Evolutionary conservation across 129 eudicot genomes (phyloP), one percentile per base, ranked within the genome.

Genomic region (Erigeron canadensis): DNA sequence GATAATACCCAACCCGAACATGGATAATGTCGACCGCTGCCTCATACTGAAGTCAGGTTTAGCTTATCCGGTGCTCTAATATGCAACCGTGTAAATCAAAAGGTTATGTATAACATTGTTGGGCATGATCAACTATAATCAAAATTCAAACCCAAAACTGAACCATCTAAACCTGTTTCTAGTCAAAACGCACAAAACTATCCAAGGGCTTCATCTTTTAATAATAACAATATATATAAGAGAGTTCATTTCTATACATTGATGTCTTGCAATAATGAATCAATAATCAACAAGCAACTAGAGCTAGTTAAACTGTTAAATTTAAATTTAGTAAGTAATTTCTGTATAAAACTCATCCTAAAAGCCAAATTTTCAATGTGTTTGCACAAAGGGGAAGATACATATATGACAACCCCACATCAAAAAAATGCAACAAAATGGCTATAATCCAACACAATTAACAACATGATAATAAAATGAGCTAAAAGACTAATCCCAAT

Each of bases 271-370:
- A 2, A 37, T 40, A 60, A 40, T 10, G 8, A 47, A 67, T 19
- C 53, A 55, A 51, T 37, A 46, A 22, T 7, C 50, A 68, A 47
- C 7, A 38, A 51, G n/a, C 8, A 54, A 8, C n/a, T 47, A 51
- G 48, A 3, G n/a, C 15, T n/a, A 19, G 28, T 47, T 23, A 69
- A 43, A 8, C 44, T 59, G 13, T 23, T 10, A 34, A 75, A 28
- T 28, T 42, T 51, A 38, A 43, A 67, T 34, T 76, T 41, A 75
- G 18, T 55, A 45, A 66, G 34, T 28, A 28, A 28, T 28, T 42
- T 77, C 53, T 77, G 70, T 77, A 59, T 77, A 63, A 34, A 34
- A 72, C 22, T 72, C 59, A 62, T 34, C 77, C 77, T 73, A 73
- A 71, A 70, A 50, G 39, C 47, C 71, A 69, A 17, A 54, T 53